These are phyloP conservation scores for Coemansia guatemalensis DNA, from an alignment of 192 early-diverging fungal species.

Conservation along the genomic window DNA sequence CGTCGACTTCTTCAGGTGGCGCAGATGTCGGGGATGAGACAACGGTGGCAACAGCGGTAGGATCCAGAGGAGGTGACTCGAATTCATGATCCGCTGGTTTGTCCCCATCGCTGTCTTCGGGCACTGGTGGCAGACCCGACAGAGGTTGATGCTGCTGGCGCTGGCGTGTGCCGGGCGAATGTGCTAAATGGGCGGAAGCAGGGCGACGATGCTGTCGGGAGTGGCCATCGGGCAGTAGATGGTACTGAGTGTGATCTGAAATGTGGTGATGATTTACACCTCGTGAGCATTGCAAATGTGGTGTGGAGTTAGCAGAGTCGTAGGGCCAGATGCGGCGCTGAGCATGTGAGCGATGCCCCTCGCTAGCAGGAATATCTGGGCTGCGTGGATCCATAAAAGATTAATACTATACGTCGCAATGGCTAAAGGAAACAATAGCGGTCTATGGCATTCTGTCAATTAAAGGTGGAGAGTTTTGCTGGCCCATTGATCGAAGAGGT, in stretches of 20 bases:
- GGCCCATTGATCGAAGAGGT: neutral
- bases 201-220: slow-evolving; percentile 4
- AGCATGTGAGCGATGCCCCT: neutral
- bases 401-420: neutral
- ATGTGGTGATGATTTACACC: neutral
- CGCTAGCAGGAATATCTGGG: neutral
- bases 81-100: neutral
- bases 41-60: slow-evolving; percentile 8
- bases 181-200: neutral
- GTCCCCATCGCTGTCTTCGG: neutral
- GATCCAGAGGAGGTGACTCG: slow-evolving; percentile 17
- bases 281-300: neutral
- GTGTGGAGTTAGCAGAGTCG: neutral
- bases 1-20: neutral
- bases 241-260: slow-evolving; percentile 12
- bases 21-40: neutral
- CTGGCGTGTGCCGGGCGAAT: neutral
- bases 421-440: neutral
- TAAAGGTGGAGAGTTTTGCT: neutral
- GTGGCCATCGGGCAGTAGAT: slow-evolving; percentile 4
- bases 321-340: slow-evolving; percentile 7
- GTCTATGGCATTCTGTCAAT: neutral
- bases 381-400: neutral
- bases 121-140: neutral
- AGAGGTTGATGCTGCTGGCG: neutral